A percentile compares a stretch with the other conserved stretches of the same genome.
phyloP scores from a whole-genome alignment of 2,329 filamentous ascomycete species.

The Trichoderma breve region DNA sequence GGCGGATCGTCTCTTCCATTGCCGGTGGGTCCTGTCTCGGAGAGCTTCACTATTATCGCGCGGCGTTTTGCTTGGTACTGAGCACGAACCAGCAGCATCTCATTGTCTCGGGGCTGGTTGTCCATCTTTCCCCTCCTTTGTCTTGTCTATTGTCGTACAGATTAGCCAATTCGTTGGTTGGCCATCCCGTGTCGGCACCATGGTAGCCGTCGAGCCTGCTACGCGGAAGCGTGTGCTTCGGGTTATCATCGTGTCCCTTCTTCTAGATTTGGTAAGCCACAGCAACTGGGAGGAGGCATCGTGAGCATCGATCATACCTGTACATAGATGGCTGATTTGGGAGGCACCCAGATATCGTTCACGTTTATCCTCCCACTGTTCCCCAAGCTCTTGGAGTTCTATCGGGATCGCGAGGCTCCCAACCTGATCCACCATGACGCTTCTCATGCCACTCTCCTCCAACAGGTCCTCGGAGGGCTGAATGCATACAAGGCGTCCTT shows the following conservation, averaged over 20 bases:
- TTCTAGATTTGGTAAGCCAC: conserved; percentile 74
- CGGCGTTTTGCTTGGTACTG: not conserved
- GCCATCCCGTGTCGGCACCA: not conserved
- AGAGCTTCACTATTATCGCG: not conserved
- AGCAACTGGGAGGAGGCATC: not conserved
- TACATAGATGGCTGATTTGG: conserved; percentile 16
- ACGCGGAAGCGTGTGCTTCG: conserved; percentile 77
- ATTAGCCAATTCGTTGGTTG: conserved; percentile 19
- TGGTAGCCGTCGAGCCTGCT: conserved; percentile 49
- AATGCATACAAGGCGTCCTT: conserved; percentile 96
- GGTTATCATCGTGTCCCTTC: conserved; percentile 83
- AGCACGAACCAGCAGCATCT: not conserved
- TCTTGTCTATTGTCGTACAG: not conserved
- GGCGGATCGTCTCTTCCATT: conserved; percentile 6
- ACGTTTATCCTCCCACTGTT: conserved; percentile 98
- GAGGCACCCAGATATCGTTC: conserved; percentile 74
- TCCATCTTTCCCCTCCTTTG: not conserved
- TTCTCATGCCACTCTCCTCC: conserved; percentile 63
- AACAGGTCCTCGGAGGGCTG: conserved; percentile 74
- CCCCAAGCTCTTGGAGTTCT: conserved; percentile 92
- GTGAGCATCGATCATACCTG: not conserved
- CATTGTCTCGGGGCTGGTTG: not conserved
- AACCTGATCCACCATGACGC: conserved; percentile 42
- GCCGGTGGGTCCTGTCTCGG: not conserved
- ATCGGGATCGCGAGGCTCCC: conserved; percentile 75